phyloP scores from a whole-genome alignment of 768 basidiomycete species.

The Lactifluus hygrophoroides region DNA sequence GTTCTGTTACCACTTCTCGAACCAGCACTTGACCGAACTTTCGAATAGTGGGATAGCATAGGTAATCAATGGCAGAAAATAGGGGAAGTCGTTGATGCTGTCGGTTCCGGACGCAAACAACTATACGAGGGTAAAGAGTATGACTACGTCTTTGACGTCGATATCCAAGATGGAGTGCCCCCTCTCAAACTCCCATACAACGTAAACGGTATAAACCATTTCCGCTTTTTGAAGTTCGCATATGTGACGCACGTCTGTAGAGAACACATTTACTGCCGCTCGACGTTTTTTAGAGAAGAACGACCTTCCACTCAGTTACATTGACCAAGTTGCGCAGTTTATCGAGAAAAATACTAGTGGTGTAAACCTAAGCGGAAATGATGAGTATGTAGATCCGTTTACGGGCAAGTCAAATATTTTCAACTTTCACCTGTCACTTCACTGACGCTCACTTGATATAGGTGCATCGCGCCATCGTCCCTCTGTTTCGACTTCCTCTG shows the following conservation, averaged over 20 bases:
- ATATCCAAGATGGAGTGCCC: slow-evolving; percentile 87
- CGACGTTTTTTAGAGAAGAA: slow-evolving; percentile 80
- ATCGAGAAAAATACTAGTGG: slow-evolving; percentile 89
- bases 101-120: slow-evolving; percentile 83
- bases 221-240: background rate
- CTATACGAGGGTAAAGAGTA: slow-evolving; percentile 92
- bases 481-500: slow-evolving; percentile 26
- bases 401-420: slow-evolving; percentile 50
- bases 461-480: slow-evolving; percentile 31
- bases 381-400: slow-evolving; percentile 79
- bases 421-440: background rate
- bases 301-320: slow-evolving; percentile 72
- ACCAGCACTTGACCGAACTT: background rate
- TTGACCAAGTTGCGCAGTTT: slow-evolving; percentile 87
- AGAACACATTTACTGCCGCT: slow-evolving; percentile 86
- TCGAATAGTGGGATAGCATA: slow-evolving; percentile 67
- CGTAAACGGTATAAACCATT: slow-evolving; percentile 49
- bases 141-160: slow-evolving; percentile 99
- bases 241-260: slow-evolving; percentile 32
- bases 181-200: slow-evolving; percentile 94
- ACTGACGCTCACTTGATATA: slow-evolving; percentile 3
- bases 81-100: slow-evolving; percentile 93
- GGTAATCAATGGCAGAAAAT: slow-evolving; percentile 80
- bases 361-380: slow-evolving; percentile 52
- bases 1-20: slow-evolving; percentile 12